These are phyloP conservation scores for Urochloa ruziziensis DNA, from an alignment of 176 grass and related monocot species.

Conservation along the genomic window DNA sequence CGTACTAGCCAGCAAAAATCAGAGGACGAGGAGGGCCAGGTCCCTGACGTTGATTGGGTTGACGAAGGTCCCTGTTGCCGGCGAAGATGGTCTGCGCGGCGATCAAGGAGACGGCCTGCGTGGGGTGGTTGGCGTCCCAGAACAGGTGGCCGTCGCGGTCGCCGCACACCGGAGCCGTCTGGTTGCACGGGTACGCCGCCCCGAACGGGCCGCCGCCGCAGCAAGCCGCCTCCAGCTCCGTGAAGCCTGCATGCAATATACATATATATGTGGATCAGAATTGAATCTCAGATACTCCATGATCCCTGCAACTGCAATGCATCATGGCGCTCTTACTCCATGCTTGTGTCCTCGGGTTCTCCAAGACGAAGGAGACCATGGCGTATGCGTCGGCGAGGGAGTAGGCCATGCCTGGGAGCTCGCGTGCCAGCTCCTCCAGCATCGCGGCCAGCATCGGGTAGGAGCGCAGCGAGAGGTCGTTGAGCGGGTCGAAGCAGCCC, in stretches of 20 bases:
- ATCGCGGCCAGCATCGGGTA: slow-evolving; percentile 29
- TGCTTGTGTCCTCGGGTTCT: slow-evolving; percentile 22
- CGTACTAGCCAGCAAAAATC: too few species aligned
- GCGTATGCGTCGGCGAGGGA: slow-evolving; percentile 39
- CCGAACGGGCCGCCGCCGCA: slow-evolving; percentile 42
- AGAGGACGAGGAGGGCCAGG: slow-evolving; percentile 29
- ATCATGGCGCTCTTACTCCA: too few species aligned
- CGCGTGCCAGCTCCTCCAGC: slow-evolving; percentile 10
- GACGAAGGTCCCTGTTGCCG: slow-evolving; percentile 32
- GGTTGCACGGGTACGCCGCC: slow-evolving; percentile 3
- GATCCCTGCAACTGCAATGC: too few species aligned
- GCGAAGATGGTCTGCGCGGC: slow-evolving; percentile 44
- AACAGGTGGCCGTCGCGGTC: slow-evolving; percentile 42
- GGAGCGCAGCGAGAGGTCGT: slow-evolving; percentile 26
- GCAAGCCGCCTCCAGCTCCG: slow-evolving; percentile 40
- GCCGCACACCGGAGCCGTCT: slow-evolving; percentile 27
- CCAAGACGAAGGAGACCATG: slow-evolving; percentile 33
- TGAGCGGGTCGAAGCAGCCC: slow-evolving; percentile 42
- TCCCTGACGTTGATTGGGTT: slow-evolving; percentile 45
- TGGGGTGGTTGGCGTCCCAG: slow-evolving; percentile 60
- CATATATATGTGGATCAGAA: too few species aligned
- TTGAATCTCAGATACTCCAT: too few species aligned
- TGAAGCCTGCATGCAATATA: slow-evolving; percentile 48
- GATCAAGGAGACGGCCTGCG: slow-evolving; percentile 34
- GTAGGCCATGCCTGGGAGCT: slow-evolving; percentile 49